Percentiles rank a stretch among this genome's conserved stretches.
Conservation (phyloP, 2,329 filamentous ascomycete species). For the Sporothrix brunneoviolacea region DNA sequence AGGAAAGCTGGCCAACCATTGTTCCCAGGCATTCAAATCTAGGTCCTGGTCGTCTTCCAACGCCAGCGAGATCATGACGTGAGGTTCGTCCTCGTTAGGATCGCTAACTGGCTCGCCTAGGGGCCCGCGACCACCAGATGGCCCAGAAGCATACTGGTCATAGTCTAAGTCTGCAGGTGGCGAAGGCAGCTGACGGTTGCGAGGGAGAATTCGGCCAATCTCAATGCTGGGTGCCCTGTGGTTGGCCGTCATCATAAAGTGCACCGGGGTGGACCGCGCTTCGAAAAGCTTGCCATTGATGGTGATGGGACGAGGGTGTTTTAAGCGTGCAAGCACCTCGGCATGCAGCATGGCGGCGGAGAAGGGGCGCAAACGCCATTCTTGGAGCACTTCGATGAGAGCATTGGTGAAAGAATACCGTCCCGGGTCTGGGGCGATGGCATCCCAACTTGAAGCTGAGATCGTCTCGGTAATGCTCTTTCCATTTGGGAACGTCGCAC, state of each 20-base stretch:
- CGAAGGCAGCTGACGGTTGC: constrained; percentile 30
- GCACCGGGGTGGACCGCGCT: constrained; percentile 51
- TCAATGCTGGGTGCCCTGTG: constrained; percentile 54
- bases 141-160: constrained; percentile 13
- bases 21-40: constrained; percentile 53
- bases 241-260: constrained; percentile 58
- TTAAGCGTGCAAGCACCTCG: constrained; percentile 52
- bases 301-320: constrained; percentile 51
- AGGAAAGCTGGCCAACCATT: constrained; percentile 50
- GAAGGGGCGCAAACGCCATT: constrained; percentile 48
- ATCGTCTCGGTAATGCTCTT: constrained; percentile 56
- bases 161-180: constrained; percentile 26
- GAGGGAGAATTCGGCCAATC: constrained; percentile 35
- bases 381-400: constrained; percentile 51
- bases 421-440: constrained; percentile 53
- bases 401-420: constrained; percentile 54
- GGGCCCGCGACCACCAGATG: constrained; percentile 18
- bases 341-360: constrained; percentile 57
- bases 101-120: constrained; percentile 25
- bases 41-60: constrained; percentile 51
- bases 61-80: constrained; percentile 55
- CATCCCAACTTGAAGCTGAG: constrained; percentile 56
- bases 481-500: constrained; percentile 51
- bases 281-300: constrained; percentile 53
- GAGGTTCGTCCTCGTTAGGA: constrained; percentile 49